Conservation (phyloP, 257 asterid genomes). For the Orobanche coerulescens region DNA sequence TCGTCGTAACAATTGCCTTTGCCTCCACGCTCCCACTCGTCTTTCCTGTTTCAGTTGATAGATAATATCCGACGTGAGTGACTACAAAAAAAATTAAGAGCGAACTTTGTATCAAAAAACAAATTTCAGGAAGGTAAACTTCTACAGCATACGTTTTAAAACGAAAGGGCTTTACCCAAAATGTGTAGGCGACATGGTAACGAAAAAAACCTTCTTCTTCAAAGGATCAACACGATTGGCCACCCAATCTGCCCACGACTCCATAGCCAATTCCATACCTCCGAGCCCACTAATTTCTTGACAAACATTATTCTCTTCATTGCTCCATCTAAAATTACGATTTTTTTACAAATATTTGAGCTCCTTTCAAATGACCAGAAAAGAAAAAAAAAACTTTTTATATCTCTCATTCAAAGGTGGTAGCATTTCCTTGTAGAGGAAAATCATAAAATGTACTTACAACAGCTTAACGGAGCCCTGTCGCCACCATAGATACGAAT, state of each 20-base stretch:
- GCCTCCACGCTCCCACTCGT: constrained; percentile 63
- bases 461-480: constrained; percentile 69
- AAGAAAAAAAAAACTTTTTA: background rate
- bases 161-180: constrained; percentile 34
- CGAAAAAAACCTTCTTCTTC: constrained; percentile 68
- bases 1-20: constrained; percentile 83
- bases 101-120: background rate
- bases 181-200: constrained; percentile 98
- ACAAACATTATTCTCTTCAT: constrained; percentile 50
- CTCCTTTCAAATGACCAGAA: background rate
- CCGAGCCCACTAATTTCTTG: constrained; percentile 67
- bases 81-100: background rate
- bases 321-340: constrained; percentile 73
- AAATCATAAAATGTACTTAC: constrained; percentile 36
- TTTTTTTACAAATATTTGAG: background rate
- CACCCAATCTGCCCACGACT: constrained; percentile 88
- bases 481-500: constrained; percentile 94
- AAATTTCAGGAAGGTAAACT: too few relatives aligned
- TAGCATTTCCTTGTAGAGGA: background rate
- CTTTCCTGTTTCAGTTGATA: constrained; percentile 39
- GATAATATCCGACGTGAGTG: background rate
- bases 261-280: constrained; percentile 97
- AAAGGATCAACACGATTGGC: constrained; percentile 42
- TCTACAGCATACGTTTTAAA: background rate
- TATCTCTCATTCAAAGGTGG: too few relatives aligned